Evolutionary conservation across 306 rosid genomes (phyloP), one percentile per base, ranked within the genome.

Genomic region (Comarum palustre): DNA sequence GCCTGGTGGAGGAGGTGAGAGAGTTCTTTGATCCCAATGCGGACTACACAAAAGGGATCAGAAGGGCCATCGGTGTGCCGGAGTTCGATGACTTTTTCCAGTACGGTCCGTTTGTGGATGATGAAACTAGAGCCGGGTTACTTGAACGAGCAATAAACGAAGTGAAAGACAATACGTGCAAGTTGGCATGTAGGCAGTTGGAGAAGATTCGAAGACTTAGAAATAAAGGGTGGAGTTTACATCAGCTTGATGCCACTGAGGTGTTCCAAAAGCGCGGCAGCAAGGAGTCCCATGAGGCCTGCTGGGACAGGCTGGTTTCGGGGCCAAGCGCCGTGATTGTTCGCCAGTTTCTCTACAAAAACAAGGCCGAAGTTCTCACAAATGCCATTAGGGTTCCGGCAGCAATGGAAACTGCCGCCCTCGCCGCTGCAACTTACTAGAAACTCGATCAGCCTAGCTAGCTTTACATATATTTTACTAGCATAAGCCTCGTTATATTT

Each of bases 31-130:
- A 78, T 75, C 89, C 90, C 2, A 47, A 52, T 0, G 71, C 84
- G 0, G 88, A 90, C 58, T 89, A 94, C 14, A 74, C 87, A 0
- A 57, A 70, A 25, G 99, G 97, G 50, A 82, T 94, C 39, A 48
- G 87, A 58, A 82, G 77, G 41, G 99, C 99, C 15, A 94, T 94
- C 1, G 99, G 99, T 27, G 91, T 91, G 13, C 93, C 97, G 0
- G 99, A 94, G 75, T 91, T 91, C 29, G 88, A 94, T 66, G 71
- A 47, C 3, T 94, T 81, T 59, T 88, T 94, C 59, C 71, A 89
- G 54, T 72, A 9, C 0, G 97, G 82, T 61, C 31, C 55, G 0
- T 45, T 69, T 8, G 32, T 25, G 1, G 81, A 82, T 3, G 85
- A 86, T 17, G 78, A 77, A 32, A 60, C 69, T 0, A 80, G 47